phyloP scores from a whole-genome alignment of 768 basidiomycete species.

The Leccinum disarticulatum region DNA sequence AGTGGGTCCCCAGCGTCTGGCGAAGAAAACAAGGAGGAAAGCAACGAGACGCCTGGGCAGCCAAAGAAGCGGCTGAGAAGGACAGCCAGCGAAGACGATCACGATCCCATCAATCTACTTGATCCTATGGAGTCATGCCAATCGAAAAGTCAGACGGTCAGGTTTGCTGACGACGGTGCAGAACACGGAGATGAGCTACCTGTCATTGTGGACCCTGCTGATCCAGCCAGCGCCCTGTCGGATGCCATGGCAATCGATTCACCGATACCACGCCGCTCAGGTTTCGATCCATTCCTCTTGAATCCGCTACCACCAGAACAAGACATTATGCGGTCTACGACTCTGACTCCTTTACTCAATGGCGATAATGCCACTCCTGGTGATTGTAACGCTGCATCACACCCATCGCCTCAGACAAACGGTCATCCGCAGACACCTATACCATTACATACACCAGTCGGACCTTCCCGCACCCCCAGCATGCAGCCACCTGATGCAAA shows the following conservation, averaged over 20 bases:
- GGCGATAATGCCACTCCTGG: conserved; percentile 13
- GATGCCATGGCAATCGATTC: conserved; percentile 42
- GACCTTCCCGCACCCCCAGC: conserved; percentile 8
- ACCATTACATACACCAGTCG: neutral
- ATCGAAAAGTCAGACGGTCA: conserved; percentile 41
- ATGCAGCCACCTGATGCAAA: conserved; percentile 16
- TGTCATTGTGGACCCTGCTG: conserved; percentile 7
- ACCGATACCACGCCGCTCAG: conserved; percentile 33
- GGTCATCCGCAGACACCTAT: conserved; percentile 13
- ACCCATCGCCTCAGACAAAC: conserved; percentile 13
- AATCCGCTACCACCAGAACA: conserved; percentile 47
- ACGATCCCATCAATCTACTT: conserved; percentile 47
- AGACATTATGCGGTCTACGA: conserved; percentile 20
- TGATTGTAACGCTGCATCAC: neutral
- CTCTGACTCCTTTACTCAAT: conserved; percentile 29
- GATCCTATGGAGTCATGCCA: conserved; percentile 32
- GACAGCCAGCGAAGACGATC: conserved; percentile 42
- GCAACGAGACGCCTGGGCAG: conserved; percentile 37
- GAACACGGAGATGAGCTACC: conserved; percentile 18
- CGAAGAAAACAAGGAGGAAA: conserved; percentile 48
- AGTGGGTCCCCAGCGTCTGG: conserved; percentile 45
- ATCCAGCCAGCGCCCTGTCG: neutral
- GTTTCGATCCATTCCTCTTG: conserved; percentile 53
- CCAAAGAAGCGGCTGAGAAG: conserved; percentile 57
- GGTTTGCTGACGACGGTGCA: conserved; percentile 45